Evolutionary conservation across 495 filamentous ascomycete genomes (phyloP).

Genomic region (Aspergillus hancockii): DNA sequence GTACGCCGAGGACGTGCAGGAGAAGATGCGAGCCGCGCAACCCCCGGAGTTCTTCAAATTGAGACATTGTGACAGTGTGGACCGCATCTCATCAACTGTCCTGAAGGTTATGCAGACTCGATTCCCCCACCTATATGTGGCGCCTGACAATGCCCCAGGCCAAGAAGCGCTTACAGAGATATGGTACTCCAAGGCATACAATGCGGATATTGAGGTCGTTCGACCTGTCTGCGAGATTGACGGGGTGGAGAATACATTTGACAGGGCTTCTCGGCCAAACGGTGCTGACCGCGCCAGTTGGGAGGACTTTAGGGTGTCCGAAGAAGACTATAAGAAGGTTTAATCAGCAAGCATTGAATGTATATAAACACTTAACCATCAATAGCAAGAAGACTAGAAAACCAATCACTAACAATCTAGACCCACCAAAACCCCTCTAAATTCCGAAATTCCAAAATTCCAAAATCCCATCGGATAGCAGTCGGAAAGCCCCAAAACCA

Average conservation of each 20-base stretch:
- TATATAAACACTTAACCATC: background rate
- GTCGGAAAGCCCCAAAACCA: slow-evolving; percentile 1
- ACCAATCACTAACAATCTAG: background rate
- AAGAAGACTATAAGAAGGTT: slow-evolving; percentile 26
- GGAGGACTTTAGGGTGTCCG: slow-evolving; percentile 34
- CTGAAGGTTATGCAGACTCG: slow-evolving; percentile 59
- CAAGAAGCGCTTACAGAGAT: slow-evolving; percentile 37
- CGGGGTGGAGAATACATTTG: slow-evolving; percentile 43
- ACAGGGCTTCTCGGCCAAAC: slow-evolving; percentile 44
- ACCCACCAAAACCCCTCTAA: background rate
- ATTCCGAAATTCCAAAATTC: background rate
- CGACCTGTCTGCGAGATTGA: slow-evolving; percentile 37
- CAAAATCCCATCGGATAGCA: slow-evolving; percentile 1
- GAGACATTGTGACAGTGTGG: slow-evolving; percentile 69
- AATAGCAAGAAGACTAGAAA: background rate
- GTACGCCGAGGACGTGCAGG: slow-evolving; percentile 57
- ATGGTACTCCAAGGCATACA: slow-evolving; percentile 43
- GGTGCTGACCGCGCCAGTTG: slow-evolving; percentile 37
- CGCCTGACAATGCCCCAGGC: slow-evolving; percentile 16
- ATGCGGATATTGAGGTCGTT: slow-evolving; percentile 43
- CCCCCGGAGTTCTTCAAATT: slow-evolving; percentile 63
- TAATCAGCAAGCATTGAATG: background rate
- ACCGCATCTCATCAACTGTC: slow-evolving; percentile 67
- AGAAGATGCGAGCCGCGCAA: slow-evolving; percentile 53
- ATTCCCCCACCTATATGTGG: slow-evolving; percentile 40